Evolutionary conservation across 192 early-diverging fungal species (phyloP), one percentile per base, ranked within the genome.

Genomic region (Diversispora epigaea): DNA sequence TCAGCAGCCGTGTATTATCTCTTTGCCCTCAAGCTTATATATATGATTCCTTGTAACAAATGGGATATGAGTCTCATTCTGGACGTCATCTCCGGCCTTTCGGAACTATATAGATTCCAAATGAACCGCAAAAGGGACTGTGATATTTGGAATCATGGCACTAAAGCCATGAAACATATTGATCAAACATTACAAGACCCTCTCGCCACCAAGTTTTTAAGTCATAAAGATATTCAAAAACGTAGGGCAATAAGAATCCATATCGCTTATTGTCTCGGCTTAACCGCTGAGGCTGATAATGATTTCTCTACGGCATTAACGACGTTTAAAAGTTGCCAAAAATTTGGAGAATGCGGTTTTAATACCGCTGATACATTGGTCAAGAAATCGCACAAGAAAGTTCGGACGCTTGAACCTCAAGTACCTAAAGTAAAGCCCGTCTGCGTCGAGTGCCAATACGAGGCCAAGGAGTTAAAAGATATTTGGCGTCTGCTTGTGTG

Each of bases 361-460:
- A n/a, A 69, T 17, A 69, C 5, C 22, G 68, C 68, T 8, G 68
- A 69, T 69, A 22, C 22, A 69, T 54, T 69, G 17, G 15, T 49
- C 40, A 39, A 52, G 52, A 69, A 69, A 54, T 14, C 68, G 3
- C 14, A 50, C 25, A 11, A 8, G 10, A 4, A 32, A 25, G 40
- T 69, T 46, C 68, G 40, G 39, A 22, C 11, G 25, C 39, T 69
- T 25, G 68, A 69, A 39, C n/a, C 47, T 54, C 10, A 46, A 25
- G 17, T 46, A 69, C 68, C 68, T 52, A 69, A 52, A 40, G 45
- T 69, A 3, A 44, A 43, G 7, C 45, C 47, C 6, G 47, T 39
- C 7, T 69, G 68, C 52, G 49, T 25, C 8, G 32, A 14, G 8
- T 69, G 68, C 40, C 32, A 54, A 32, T 69, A 40, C 52, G 68